These are phyloP conservation scores for Pueraria montana DNA, from an alignment of 306 rosid genomes.

Conservation along the genomic window DNA sequence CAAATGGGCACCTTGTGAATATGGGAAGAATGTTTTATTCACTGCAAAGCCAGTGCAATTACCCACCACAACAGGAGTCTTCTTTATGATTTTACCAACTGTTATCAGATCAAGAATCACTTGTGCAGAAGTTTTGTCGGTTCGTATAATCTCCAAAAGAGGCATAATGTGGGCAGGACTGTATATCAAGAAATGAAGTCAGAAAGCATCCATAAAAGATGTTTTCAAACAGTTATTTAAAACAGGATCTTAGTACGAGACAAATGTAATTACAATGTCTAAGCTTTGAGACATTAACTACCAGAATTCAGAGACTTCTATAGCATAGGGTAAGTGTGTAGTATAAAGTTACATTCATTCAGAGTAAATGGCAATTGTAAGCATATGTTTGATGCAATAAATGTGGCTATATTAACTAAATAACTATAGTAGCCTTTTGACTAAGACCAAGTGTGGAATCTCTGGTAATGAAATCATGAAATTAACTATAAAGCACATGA, in stretches of 20 bases:
- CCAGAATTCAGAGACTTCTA: neutral
- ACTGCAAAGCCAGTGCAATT: conserved; percentile 98
- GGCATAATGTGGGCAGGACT: conserved; percentile 99
- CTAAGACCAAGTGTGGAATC: neutral
- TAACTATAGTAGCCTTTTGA: neutral
- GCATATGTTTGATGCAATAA: neutral
- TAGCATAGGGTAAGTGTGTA: neutral
- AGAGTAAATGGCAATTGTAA: conserved; percentile 24
- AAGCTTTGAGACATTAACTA: conserved; percentile 4
- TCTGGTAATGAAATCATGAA: neutral
- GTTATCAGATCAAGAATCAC: conserved; percentile 88
- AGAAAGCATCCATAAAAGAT: conserved; percentile 41
- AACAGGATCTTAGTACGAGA: conserved; percentile 31
- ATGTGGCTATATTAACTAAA: neutral
- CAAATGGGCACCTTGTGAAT: conserved; percentile 75
- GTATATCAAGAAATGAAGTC: conserved; percentile 54
- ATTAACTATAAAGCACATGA: conserved; percentile 9
- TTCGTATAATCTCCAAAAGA: conserved; percentile 94
- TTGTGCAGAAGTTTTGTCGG: conserved; percentile 87
- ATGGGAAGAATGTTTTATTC: conserved; percentile 95
- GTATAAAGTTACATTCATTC: neutral
- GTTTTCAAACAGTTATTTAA: conserved; percentile 28
- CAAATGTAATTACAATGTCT: conserved; percentile 12
- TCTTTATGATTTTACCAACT: conserved; percentile 90
- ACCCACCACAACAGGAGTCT: conserved; percentile 93